These are phyloP conservation scores for Russula dissimulans DNA, from an alignment of 768 basidiomycete genomes.

Conservation along the genomic window DNA sequence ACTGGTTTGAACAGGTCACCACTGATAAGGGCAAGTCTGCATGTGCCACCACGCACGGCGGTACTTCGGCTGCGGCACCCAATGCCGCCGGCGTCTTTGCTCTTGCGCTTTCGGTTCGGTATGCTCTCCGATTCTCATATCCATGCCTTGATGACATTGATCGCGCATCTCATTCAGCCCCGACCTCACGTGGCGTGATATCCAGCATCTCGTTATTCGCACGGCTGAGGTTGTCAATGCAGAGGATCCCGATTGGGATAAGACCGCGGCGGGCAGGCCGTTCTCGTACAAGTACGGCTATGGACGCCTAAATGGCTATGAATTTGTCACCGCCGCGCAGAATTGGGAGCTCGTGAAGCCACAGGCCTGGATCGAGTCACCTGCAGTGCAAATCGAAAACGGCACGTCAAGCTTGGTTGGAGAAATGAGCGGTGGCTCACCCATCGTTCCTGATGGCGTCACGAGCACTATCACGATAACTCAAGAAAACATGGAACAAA, in stretches of 20 bases:
- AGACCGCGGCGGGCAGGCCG: slow-evolving; percentile 54
- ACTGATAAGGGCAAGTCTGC: slow-evolving; percentile 83
- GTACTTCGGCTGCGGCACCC: slow-evolving; percentile 96
- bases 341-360: slow-evolving; percentile 86
- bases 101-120: slow-evolving; percentile 83
- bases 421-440: slow-evolving; percentile 52
- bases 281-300: slow-evolving; percentile 95
- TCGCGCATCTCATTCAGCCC: slow-evolving; percentile 42
- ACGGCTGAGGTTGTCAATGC: slow-evolving; percentile 72
- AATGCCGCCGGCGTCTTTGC: slow-evolving; percentile 93
- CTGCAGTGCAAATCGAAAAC: slow-evolving; percentile 55
- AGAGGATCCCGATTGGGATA: slow-evolving; percentile 92
- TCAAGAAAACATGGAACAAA: slow-evolving; percentile 49
- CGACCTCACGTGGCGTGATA: slow-evolving; percentile 92
- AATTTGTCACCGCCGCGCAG: slow-evolving; percentile 72
- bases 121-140: slow-evolving; percentile 21
- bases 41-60: slow-evolving; percentile 81
- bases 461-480: slow-evolving; percentile 57
- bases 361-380: slow-evolving; percentile 80
- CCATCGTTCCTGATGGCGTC: slow-evolving; percentile 59
- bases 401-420: slow-evolving; percentile 48
- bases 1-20: slow-evolving; percentile 55
- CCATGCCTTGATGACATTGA: background rate
- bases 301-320: slow-evolving; percentile 77
- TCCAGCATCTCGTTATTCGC: slow-evolving; percentile 81